Conservation (phyloP, 1,284 basidiomycete species). For the Malassezia japonica region DNA sequence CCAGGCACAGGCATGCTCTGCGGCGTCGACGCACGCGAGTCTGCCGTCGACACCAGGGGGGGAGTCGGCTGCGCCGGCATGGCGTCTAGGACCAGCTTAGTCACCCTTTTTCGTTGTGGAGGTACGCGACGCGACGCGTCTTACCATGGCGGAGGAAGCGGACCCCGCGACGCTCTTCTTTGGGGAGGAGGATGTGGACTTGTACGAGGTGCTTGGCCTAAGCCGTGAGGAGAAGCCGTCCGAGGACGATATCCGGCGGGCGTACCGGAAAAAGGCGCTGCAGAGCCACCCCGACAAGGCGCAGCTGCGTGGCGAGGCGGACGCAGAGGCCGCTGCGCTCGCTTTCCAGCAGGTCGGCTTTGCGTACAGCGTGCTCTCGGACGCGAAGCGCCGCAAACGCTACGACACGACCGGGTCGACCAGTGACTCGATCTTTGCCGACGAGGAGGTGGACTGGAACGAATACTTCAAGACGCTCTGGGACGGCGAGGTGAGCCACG, state of each 20-base stretch:
- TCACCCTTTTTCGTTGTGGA: too few species aligned
- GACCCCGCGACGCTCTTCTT: slow-evolving; percentile 45
- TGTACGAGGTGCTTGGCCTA: slow-evolving; percentile 40
- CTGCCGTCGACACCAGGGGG: not conserved
- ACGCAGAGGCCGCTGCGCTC: slow-evolving; percentile 21
- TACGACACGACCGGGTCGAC: slow-evolving; percentile 45
- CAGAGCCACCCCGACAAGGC: slow-evolving; percentile 47
- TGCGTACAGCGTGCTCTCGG: slow-evolving; percentile 44
- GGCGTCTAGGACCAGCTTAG: too few species aligned
- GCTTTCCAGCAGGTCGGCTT: slow-evolving; percentile 46
- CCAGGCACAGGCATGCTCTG: not conserved
- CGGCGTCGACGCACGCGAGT: too few species aligned
- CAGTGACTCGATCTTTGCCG: slow-evolving; percentile 33
- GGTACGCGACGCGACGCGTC: slow-evolving; percentile 7
- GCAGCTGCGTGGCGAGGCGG: slow-evolving; percentile 2
- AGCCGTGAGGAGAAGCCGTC: slow-evolving; percentile 19
- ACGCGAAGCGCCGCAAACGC: slow-evolving; percentile 28
- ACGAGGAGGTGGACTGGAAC: slow-evolving; percentile 46
- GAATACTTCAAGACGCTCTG: slow-evolving; percentile 47
- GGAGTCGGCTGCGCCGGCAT: not conserved
- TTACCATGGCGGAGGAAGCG: slow-evolving; percentile 20
- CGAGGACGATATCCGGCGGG: slow-evolving; percentile 25
- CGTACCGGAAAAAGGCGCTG: slow-evolving; percentile 32
- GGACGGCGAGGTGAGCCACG: slow-evolving; percentile 38
- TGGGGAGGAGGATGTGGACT: slow-evolving; percentile 36